Percentiles rank a stretch among this genome's conserved stretches.
These are phyloP conservation scores for Termitomyces sp. DNA, from an alignment of 768 basidiomycete species.

Conservation along the genomic window DNA sequence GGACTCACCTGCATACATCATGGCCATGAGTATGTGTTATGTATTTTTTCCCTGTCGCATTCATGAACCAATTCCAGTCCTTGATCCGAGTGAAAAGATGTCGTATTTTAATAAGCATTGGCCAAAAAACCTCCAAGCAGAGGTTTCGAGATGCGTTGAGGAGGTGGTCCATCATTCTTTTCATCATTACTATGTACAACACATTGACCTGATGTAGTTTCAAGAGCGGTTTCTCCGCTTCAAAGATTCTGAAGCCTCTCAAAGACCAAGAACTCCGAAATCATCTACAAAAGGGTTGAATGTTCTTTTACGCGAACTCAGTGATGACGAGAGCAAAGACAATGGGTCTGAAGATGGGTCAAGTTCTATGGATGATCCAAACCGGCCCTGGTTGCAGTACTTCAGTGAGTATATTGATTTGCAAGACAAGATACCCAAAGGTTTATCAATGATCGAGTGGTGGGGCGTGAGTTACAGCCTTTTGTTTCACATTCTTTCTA, in stretches of 20 bases:
- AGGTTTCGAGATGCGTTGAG: constrained; percentile 11
- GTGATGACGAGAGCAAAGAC: background rate
- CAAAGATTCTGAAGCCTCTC: background rate
- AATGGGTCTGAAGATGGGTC: too few relatives aligned
- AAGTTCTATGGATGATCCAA: too few relatives aligned
- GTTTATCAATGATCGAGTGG: too few relatives aligned
- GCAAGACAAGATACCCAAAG: too few relatives aligned
- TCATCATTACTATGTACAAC: background rate
- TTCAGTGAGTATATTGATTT: too few relatives aligned
- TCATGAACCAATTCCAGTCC: constrained; percentile 9
- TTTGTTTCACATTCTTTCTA: too few relatives aligned
- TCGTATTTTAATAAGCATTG: constrained; percentile 23
- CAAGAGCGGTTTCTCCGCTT: background rate
- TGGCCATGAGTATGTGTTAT: constrained; percentile 23
- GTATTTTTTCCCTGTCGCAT: too few relatives aligned
- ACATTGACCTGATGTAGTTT: background rate
- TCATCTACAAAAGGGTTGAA: background rate
- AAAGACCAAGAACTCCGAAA: background rate
- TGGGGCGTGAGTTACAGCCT: too few relatives aligned
- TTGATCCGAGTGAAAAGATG: constrained; percentile 21
- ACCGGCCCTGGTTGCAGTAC: too few relatives aligned
- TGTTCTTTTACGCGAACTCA: background rate
- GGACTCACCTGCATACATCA: too few relatives aligned
- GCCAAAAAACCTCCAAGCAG: constrained; percentile 14
- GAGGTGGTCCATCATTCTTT: constrained; percentile 6